Evolutionary conservation across 192 early-diverging fungal species (phyloP).

Genomic region (Haplosporangium gracile): DNA sequence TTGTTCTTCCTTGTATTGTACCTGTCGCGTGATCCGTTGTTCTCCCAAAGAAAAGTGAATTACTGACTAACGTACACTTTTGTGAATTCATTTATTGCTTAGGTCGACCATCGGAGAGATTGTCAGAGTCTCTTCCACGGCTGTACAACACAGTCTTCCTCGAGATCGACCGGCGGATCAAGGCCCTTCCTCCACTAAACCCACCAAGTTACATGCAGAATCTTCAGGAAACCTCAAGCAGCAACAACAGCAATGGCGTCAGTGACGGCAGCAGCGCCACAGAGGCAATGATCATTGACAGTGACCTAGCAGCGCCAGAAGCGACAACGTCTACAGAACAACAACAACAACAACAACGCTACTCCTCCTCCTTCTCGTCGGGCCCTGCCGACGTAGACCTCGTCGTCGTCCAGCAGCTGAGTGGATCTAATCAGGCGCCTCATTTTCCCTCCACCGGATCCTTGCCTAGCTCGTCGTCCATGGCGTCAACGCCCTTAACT

Average conservation of each 20-base stretch:
- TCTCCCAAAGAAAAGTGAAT: neutral
- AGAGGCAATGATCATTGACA: neutral
- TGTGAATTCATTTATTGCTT: neutral
- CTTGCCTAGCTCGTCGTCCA: neutral
- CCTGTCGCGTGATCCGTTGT: neutral
- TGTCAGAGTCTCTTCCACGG: conserved; percentile 31
- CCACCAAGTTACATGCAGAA: neutral
- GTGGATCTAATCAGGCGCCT: neutral
- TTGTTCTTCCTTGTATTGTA: neutral
- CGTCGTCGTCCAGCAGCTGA: neutral
- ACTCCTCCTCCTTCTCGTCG: neutral
- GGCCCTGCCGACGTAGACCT: neutral
- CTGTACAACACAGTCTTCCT: conserved; percentile 28
- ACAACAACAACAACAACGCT: no score
- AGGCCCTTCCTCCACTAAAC: conserved; percentile 12
- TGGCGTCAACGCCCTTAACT: neutral
- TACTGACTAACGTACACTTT: neutral
- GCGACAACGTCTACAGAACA: neutral
- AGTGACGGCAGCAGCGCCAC: neutral
- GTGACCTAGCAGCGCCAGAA: neutral
- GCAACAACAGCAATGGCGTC: neutral
- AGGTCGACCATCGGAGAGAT: conserved; percentile 26
- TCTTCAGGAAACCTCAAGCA: neutral
- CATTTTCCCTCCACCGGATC: neutral
- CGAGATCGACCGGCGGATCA: conserved; percentile 26